phyloP scores from a whole-genome alignment of 2,329 filamentous ascomycete genomes.

The Trichophyton equinum region DNA sequence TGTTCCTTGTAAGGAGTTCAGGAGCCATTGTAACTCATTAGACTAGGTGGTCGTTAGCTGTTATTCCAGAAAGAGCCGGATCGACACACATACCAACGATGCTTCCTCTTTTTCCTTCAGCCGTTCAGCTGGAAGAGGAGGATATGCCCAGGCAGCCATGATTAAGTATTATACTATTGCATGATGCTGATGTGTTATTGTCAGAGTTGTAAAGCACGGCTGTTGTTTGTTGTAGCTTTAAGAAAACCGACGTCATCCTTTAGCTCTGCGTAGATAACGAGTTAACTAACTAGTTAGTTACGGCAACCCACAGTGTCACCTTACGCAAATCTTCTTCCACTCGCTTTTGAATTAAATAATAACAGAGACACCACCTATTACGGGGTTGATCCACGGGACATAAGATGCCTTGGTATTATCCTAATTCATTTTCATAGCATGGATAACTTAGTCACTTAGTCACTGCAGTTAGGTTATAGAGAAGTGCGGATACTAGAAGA shows the following conservation, averaged over 20 bases:
- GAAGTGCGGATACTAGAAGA: background rate
- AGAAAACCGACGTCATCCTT: background rate
- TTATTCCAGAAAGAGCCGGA: background rate
- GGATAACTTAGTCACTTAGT: no score
- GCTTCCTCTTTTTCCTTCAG: constrained; percentile 42
- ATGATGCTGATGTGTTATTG: background rate
- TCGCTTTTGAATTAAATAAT: background rate
- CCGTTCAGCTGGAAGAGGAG: constrained; percentile 40
- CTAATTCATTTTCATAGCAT: no score
- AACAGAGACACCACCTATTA: background rate
- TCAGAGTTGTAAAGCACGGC: background rate
- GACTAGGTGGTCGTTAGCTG: constrained; percentile 25
- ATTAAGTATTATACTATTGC: background rate
- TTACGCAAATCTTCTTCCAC: background rate
- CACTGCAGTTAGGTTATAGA: no score
- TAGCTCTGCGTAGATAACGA: no score
- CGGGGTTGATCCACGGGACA: no score
- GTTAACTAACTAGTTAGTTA: background rate
- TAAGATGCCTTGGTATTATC: no score
- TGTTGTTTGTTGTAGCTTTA: background rate
- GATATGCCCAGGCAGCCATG: constrained; percentile 53
- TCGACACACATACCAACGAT: constrained; percentile 33
- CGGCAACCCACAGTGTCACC: background rate
- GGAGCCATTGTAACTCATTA: constrained; percentile 52
- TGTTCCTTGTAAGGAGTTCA: constrained; percentile 48